Evolutionary conservation across 2,329 filamentous ascomycete species (phyloP), one percentile per base, ranked within the genome.

Genomic region (Penicillium occitanis): DNA sequence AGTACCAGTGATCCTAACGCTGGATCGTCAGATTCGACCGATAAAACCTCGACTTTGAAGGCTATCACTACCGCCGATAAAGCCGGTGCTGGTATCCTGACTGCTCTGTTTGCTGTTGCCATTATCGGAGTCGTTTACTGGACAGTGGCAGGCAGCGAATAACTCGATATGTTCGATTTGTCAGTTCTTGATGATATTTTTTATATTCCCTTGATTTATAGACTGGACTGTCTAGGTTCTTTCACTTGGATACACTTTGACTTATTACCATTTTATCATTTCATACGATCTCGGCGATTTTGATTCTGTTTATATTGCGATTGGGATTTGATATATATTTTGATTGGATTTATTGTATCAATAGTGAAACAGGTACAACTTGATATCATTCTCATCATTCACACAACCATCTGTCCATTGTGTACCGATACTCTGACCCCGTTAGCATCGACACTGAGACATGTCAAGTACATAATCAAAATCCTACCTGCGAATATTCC

Each of bases 71-170:
- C 72, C 1, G 77, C 72, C 2, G 80, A 82, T 68, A 74, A 72
- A 44, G 80, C 76, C 1, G 81, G 81, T 10, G 81, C 80, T 0
- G 77, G 76, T 3, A 76, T 82, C 14, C 61, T 83, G 58, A 83
- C 81, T 7, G 72, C 73, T 0, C 30, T 81, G 17, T 68, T 80
- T 70, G 66, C 79, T 37, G 65, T 74, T 17, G 66, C 69, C 7
- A 71, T 81, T 48, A 68, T 78, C 28, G 74, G 75, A 6, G 75
- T 77, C 0, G 70, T 79, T 5, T 70, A 72, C 6, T 81, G 79
- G 79, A 71, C 78, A 35, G 63, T 77, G 35, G 44, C 64, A 33
- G 60, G 64, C 25, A 59, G 30, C 22, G 55, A 62, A 33, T 44
- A 58, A 5, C 25, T 19, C 19, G 35, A 40, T 17, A 7, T 33